Percentiles rank a stretch among this genome's conserved stretches.
Evolutionary conservation across 495 filamentous ascomycete genomes (phyloP).

Genomic region (Jackrogersella multiformis): DNA sequence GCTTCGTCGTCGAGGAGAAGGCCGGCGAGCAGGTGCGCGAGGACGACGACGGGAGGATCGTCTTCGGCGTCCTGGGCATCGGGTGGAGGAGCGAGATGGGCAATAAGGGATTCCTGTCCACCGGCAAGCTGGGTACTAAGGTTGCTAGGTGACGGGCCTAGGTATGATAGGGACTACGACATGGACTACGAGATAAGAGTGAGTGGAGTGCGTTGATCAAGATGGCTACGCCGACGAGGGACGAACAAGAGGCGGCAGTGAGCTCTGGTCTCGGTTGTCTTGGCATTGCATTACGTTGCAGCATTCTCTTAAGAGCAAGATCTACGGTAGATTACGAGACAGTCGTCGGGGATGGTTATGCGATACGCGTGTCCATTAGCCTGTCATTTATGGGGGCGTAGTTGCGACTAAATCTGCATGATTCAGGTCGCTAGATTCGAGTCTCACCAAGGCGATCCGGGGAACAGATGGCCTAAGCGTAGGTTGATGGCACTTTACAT

Average conservation of each 20-base stretch:
- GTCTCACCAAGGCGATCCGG: conserved; percentile 1
- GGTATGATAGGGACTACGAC: background rate
- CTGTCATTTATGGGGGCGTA: no score
- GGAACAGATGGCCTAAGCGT: background rate
- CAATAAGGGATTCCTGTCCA: conserved; percentile 85
- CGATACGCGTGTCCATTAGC: background rate
- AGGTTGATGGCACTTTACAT: no score
- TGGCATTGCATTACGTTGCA: background rate
- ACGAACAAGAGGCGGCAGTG: no score
- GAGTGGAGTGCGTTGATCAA: no score
- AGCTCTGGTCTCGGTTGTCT: background rate
- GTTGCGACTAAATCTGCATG: background rate
- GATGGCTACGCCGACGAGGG: no score
- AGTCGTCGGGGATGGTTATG: background rate
- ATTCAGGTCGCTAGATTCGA: background rate
- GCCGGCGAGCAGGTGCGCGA: conserved; percentile 55
- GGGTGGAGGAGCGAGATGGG: conserved; percentile 92
- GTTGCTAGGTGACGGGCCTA: conserved; percentile 34
- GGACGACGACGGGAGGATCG: conserved; percentile 67
- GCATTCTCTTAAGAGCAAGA: background rate
- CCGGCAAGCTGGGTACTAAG: conserved; percentile 77
- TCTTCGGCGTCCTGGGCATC: conserved; percentile 83
- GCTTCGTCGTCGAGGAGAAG: conserved; percentile 82
- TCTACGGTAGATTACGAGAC: background rate
- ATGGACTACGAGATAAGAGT: background rate